Evolutionary conservation across 2,329 filamentous ascomycete genomes (phyloP).

Genomic region (Colletotrichum godetiae): DNA sequence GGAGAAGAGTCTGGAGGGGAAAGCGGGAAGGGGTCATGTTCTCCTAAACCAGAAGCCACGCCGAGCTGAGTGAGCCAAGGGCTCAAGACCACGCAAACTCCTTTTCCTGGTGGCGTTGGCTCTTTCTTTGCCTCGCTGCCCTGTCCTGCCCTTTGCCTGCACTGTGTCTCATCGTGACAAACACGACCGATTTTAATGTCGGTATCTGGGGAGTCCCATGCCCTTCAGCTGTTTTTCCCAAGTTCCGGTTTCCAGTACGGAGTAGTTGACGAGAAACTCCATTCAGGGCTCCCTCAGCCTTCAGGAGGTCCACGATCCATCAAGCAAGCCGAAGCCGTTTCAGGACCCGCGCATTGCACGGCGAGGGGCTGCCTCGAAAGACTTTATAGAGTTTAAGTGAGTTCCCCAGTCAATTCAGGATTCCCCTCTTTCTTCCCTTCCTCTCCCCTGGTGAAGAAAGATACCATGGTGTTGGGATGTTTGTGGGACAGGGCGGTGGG

Average conservation of each 20-base stretch:
- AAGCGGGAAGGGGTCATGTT: neutral
- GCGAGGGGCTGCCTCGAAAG: neutral
- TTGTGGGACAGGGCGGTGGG: neutral
- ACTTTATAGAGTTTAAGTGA: constrained; percentile 11
- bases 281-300: neutral
- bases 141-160: neutral
- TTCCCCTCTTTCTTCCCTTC: too few species aligned
- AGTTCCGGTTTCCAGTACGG: neutral
- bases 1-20: neutral
- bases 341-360: neutral
- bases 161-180: neutral
- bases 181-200: neutral
- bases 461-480: constrained; percentile 8
- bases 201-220: constrained; percentile 17
- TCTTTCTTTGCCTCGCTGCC: neutral
- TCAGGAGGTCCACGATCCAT: neutral
- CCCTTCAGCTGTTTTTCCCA: neutral
- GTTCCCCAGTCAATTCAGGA: neutral
- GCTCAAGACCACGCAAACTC: neutral
- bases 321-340: neutral
- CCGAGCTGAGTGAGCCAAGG: neutral
- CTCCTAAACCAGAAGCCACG: constrained; percentile 13
- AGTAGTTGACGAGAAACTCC: neutral
- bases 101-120: constrained; percentile 2
- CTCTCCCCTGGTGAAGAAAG: neutral